phyloP scores from a whole-genome alignment of 2,329 filamentous ascomycete genomes.

The Fusarium nanum region DNA sequence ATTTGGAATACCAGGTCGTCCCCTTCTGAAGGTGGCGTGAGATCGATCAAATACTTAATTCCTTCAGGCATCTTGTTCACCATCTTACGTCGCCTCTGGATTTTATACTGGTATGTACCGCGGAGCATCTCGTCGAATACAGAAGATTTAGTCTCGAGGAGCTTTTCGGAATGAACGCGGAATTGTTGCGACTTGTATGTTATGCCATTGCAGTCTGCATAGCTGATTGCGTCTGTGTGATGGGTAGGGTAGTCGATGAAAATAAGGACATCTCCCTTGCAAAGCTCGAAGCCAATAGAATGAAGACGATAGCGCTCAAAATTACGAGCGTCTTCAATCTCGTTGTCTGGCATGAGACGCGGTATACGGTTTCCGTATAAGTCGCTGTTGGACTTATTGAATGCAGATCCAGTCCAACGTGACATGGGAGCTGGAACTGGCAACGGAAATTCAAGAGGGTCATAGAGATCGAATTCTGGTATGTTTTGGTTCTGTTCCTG shows the following conservation, averaged over 20 bases:
- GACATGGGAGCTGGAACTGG: conserved; percentile 16
- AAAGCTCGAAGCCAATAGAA: conserved; percentile 43
- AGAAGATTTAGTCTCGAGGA: conserved; percentile 59
- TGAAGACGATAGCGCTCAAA: conserved; percentile 48
- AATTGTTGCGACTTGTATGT: conserved; percentile 53
- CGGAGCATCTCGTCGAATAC: conserved; percentile 60
- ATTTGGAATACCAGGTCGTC: conserved; percentile 71
- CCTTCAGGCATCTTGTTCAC: conserved; percentile 53
- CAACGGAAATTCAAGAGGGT: background rate
- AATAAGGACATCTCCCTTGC: conserved; percentile 58
- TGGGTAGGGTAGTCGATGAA: conserved; percentile 55
- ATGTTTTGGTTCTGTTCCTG: background rate
- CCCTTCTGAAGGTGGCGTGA: conserved; percentile 71
- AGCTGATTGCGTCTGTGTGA: conserved; percentile 24
- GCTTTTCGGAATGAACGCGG: conserved; percentile 59
- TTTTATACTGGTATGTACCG: conserved; percentile 55
- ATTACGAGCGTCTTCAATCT: conserved; percentile 40
- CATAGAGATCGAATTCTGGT: background rate
- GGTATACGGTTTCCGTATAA: background rate
- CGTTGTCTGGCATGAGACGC: conserved; percentile 19
- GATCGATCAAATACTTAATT: conserved; percentile 70
- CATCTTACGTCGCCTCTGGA: conserved; percentile 53
- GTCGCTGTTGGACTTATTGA: conserved; percentile 31
- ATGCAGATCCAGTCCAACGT: conserved; percentile 25
- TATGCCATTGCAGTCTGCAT: conserved; percentile 52